Base-by-base conservation (phyloP, 768 basidiomycete genomes). In the Tubosaeta sp. region DNA sequence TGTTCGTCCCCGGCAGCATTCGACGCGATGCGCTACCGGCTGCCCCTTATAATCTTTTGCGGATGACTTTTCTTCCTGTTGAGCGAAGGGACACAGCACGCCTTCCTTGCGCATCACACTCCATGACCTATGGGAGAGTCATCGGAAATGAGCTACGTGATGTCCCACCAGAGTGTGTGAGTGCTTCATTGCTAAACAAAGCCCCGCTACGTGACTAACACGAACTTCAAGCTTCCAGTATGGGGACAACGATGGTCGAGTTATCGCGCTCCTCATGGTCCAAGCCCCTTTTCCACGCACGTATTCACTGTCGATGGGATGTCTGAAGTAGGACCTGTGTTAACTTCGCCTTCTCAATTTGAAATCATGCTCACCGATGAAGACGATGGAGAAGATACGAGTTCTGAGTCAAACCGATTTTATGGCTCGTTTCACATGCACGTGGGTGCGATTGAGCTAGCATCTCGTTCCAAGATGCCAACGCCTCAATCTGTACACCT, bases 231-330 rank as follows among this genome's bases (percentile, higher is more conserved):
- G 66, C 54, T 70, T 31, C 62, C 66, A 14, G 52, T 68, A 51
- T 70, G 68, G 68, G 68, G 68, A 52, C 64, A 66, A 48, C 62
- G 66, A 31, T 68, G 66, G 66, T 49, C 59, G 29, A 48, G 55
- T 14, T 54, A 62, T 50, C 59, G 54, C 55, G 38, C 37, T 50
- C 59, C 66, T 45, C 55, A 46, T 33, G 62, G 66, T 14, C 64
- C 66, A 29, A 68, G 66, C 33, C 42, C 57, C 19, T 68, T 65
- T 46, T 63, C 56, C 31, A 60, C 51, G 3, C 61, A 58, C 46
- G 27, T 55, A 51, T 56, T 66, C 50, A 51, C 35, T 34, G 52
- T 43, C 52, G 52, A 56, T 50, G 55, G 26, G 31, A 66, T 63
- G 61, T 44, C 54, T 7, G 56, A 68, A 56, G 42, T 65, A 43